These are phyloP conservation scores for Ceriops decandra DNA, from an alignment of 345 rosid genomes.

Conservation along the genomic window DNA sequence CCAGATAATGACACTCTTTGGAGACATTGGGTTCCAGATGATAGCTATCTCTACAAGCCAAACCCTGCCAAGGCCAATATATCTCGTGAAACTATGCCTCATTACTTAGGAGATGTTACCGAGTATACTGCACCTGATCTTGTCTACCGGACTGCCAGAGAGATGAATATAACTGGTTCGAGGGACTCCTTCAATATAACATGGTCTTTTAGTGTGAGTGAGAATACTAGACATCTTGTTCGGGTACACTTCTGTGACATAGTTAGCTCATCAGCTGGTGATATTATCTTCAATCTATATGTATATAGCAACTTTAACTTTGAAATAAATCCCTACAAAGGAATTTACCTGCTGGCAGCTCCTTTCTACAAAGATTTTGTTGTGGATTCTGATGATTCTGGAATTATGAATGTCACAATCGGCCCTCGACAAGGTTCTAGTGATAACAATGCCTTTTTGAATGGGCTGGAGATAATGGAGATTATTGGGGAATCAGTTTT, in stretches of 20 bases:
- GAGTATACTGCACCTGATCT: slow-evolving; percentile 37
- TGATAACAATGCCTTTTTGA: slow-evolving; percentile 24
- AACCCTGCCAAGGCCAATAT: not conserved
- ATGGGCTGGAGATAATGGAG: slow-evolving; percentile 57
- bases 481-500: slow-evolving; percentile 20
- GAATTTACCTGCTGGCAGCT: accelerated
- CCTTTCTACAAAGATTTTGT: slow-evolving; percentile 46
- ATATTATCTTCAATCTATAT: slow-evolving; percentile 30
- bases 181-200: slow-evolving; percentile 25
- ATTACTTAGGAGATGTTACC: not conserved
- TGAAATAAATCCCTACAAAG: slow-evolving; percentile 17
- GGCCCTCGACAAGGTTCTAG: not conserved
- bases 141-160: slow-evolving; percentile 43
- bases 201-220: slow-evolving; percentile 44
- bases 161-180: slow-evolving; percentile 7
- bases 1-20: slow-evolving; percentile 33
- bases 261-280: not conserved
- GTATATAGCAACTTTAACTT: slow-evolving; percentile 21
- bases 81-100: not conserved
- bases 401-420: slow-evolving; percentile 32
- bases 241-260: slow-evolving; percentile 60
- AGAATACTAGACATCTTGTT: slow-evolving; percentile 36
- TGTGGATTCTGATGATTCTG: slow-evolving; percentile 41
- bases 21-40: slow-evolving; percentile 48
- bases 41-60: slow-evolving; percentile 18